These are phyloP conservation scores for Aspergillus fijiensis DNA, from an alignment of 2,329 filamentous ascomycete genomes.

Conservation along the genomic window DNA sequence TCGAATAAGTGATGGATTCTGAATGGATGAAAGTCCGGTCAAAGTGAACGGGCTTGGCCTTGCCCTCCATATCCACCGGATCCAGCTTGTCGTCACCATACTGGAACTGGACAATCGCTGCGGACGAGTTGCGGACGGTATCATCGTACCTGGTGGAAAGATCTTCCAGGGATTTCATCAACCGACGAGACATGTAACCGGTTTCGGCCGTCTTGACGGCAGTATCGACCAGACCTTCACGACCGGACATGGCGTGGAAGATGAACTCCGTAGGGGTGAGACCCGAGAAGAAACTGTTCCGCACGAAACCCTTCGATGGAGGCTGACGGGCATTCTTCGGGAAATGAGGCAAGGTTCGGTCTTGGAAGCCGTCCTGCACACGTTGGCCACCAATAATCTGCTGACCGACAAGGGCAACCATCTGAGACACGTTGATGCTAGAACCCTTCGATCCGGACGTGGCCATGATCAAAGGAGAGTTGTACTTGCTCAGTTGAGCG, in stretches of 20 bases:
- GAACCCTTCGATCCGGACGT: conserved; percentile 96
- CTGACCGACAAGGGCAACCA: conserved; percentile 96
- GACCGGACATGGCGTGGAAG: conserved; percentile 96
- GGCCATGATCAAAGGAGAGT: conserved; percentile 93
- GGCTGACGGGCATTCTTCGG: conserved; percentile 88
- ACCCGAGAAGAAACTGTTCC: conserved; percentile 95
- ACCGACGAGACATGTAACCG: conserved; percentile 94
- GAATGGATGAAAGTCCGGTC: conserved; percentile 84
- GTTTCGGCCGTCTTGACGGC: conserved; percentile 99
- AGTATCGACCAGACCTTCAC: conserved; percentile 97
- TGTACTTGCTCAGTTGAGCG: conserved; percentile 82
- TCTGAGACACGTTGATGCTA: conserved; percentile 97
- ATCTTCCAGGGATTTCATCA: conserved; percentile 98
- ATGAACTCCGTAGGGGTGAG: conserved; percentile 89
- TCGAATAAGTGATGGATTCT: conserved; percentile 73
- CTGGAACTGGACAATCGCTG: conserved; percentile 91
- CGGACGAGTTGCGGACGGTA: conserved; percentile 87
- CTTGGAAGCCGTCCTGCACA: conserved; percentile 94
- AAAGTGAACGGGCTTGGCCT: conserved; percentile 88
- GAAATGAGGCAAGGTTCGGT: conserved; percentile 91
- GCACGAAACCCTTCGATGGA: conserved; percentile 94
- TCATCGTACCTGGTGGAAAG: conserved; percentile 90
- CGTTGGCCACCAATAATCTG: conserved; percentile 94
- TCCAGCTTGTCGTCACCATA: conserved; percentile 96
- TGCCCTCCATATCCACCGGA: conserved; percentile 96